phyloP scores from a whole-genome alignment of 352 stramenopile species.

The Hyaloperonospora arabidopsidis region DNA sequence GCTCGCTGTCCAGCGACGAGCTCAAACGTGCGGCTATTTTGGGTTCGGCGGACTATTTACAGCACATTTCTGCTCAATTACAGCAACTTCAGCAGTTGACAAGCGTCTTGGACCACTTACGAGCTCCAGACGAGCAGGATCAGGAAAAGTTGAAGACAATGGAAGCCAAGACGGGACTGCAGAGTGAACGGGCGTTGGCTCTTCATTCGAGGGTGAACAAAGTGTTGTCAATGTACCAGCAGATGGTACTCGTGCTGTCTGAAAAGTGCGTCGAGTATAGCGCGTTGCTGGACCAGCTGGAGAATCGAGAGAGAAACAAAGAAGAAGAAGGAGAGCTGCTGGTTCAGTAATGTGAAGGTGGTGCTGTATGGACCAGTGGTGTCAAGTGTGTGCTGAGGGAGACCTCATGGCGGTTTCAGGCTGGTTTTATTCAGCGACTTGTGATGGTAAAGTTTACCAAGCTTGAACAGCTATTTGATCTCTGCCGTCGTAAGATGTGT shows the following conservation, averaged over 20 bases:
- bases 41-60: conserved; percentile 39
- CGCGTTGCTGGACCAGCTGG: conserved; percentile 44
- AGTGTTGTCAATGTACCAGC: conserved; percentile 47
- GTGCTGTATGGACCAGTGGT: too few species aligned
- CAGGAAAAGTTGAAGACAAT: conserved; percentile 23
- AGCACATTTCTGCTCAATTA: conserved; percentile 31
- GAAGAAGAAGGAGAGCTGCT: too few species aligned
- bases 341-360: too few species aligned
- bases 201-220: conserved; percentile 46
- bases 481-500: too few species aligned
- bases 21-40: conserved; percentile 59
- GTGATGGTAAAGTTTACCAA: too few species aligned
- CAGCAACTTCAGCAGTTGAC: conserved; percentile 43
- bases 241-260: conserved; percentile 60
- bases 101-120: conserved; percentile 39
- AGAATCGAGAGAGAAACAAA: conserved; percentile 13
- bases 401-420: too few species aligned
- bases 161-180: conserved; percentile 24
- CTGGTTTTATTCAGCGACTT: too few species aligned
- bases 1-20: conserved; percentile 28
- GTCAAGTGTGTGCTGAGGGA: too few species aligned
- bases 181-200: conserved; percentile 38
- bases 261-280: conserved; percentile 67
- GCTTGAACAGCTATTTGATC: too few species aligned
- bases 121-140: conserved; percentile 15